A percentile compares a stretch with the other conserved stretches of the same genome.
These are phyloP conservation scores for Lecanosticta acicola DNA, from an alignment of 2,329 filamentous ascomycete species.

Conservation along the genomic window DNA sequence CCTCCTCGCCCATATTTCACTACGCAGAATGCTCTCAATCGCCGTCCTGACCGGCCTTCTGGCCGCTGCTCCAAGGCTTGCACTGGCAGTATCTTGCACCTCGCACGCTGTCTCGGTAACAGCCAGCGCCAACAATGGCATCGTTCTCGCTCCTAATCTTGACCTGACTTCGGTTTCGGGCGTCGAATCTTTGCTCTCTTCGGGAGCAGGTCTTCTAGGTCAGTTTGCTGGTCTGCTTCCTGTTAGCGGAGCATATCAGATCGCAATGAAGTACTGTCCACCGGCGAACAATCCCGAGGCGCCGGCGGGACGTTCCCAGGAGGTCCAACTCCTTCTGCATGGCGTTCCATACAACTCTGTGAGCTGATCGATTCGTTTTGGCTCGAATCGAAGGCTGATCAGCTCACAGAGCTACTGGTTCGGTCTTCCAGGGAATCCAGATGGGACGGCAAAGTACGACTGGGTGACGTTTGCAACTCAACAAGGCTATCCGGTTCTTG, in stretches of 20 bases:
- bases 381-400: background rate
- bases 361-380: background rate
- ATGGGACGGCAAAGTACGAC: constrained; percentile 12
- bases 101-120: constrained; percentile 9
- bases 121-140: constrained; percentile 10
- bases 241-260: constrained; percentile 12
- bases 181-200: constrained; percentile 13
- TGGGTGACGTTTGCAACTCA: constrained; percentile 14
- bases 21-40: background rate
- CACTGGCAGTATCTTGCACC: constrained; percentile 9
- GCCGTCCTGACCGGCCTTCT: background rate
- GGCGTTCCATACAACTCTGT: constrained; percentile 16
- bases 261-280: constrained; percentile 15
- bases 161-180: constrained; percentile 13
- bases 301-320: constrained; percentile 7
- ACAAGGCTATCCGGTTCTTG: constrained; percentile 19
- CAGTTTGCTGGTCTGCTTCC: constrained; percentile 10
- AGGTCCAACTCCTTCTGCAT: constrained; percentile 15
- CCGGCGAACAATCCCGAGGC: constrained; percentile 6
- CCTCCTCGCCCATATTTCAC: background rate
- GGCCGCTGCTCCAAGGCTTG: constrained; percentile 3
- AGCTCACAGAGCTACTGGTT: constrained; percentile 16
- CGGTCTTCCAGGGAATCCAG: constrained; percentile 15
- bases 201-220: constrained; percentile 14
- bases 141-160: constrained; percentile 8